Base-by-base conservation (phyloP, 148 eudicot species). In the Tetragonia tetragonoides region DNA sequence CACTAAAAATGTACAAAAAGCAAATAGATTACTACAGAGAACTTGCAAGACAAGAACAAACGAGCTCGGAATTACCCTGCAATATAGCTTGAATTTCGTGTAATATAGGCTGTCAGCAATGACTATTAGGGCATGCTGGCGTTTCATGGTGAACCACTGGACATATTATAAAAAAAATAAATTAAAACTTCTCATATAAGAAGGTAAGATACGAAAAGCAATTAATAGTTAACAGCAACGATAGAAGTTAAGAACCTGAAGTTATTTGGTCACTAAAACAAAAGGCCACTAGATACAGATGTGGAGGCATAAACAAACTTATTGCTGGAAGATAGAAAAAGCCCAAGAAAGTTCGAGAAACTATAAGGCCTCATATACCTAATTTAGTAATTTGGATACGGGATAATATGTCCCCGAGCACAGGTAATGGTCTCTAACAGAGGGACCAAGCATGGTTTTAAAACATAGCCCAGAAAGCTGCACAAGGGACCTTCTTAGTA, bases 81-180 rank as follows among this genome's bases (percentile, higher is more conserved):
- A 86, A 73, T 81, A 83, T 34, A 83, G 83, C 79, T 80, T 83
- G 86, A 88, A 88, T 44, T 88, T 86, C 63, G 75, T 88, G 81
- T 86, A 88, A 82, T 86, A 88, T 54, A 88, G 87, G 73, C 80
- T 81, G 86, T 86, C 91, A 41, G 91, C 84, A 86, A 85, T 77
- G 71, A 83, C 79, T 77, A 88, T 71, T 51, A 86, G 38, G 16
- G 91, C 89, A 88, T 87, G 89, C 76, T 81, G 86, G 78, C 91
- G 86, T 77, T 83, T 86, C 89, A 86, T 68, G 54, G 87, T 86
- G 77, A 88, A 88, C 91, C 91, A 88, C 91, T 88, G 91, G 54
- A 78, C 77, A 71, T 23, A 15, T 1, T 18, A 76, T 34, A 42
- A 28, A 66, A 44, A 6, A 8, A 66, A 39, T 40, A 8, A 18